Evolutionary conservation across 768 basidiomycete species (phyloP).

Genomic region (Chalciporus piperatus): DNA sequence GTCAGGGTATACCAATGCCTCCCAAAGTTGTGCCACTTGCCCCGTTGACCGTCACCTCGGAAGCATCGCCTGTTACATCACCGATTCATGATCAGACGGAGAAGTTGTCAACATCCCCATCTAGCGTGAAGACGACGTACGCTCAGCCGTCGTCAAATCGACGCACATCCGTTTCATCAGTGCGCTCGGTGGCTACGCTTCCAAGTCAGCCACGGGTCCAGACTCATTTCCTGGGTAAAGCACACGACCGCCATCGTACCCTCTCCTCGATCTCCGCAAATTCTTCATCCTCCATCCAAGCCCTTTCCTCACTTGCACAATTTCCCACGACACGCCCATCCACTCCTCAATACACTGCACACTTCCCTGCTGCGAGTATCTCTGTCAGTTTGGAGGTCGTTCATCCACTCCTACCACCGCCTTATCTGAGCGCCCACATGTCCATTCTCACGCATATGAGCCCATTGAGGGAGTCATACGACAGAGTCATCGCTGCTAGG

Average conservation of each 20-base stretch:
- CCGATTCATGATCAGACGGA: slow-evolving; percentile 27
- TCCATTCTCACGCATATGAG: slow-evolving; percentile 62
- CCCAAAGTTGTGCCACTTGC: slow-evolving; percentile 50
- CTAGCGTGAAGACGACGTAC: slow-evolving; percentile 38
- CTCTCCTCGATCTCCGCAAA: slow-evolving; percentile 53
- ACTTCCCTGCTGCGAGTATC: slow-evolving; percentile 64
- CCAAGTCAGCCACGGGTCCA: slow-evolving; percentile 39
- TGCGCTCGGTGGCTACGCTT: slow-evolving; percentile 57
- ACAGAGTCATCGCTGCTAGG: slow-evolving; percentile 62
- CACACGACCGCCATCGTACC: slow-evolving; percentile 50
- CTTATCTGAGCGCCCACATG: slow-evolving; percentile 69
- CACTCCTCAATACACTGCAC: slow-evolving; percentile 47
- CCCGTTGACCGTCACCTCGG: slow-evolving; percentile 60
- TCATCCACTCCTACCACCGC: slow-evolving; percentile 69
- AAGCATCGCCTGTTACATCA: slow-evolving; percentile 44
- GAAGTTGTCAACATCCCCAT: slow-evolving; percentile 31
- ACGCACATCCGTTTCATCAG: slow-evolving; percentile 57
- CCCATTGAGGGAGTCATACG: slow-evolving; percentile 68
- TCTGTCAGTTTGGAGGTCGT: slow-evolving; percentile 54
- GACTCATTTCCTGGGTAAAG: slow-evolving; percentile 30
- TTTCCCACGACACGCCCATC: slow-evolving; percentile 41
- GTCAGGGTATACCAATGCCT: slow-evolving; percentile 35
- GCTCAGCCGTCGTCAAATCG: slow-evolving; percentile 36
- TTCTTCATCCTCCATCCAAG: slow-evolving; percentile 47
- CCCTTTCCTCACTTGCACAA: slow-evolving; percentile 55